Evolutionary conservation across 306 rosid species (phyloP).

Genomic region (Abrus pulchellus): DNA sequence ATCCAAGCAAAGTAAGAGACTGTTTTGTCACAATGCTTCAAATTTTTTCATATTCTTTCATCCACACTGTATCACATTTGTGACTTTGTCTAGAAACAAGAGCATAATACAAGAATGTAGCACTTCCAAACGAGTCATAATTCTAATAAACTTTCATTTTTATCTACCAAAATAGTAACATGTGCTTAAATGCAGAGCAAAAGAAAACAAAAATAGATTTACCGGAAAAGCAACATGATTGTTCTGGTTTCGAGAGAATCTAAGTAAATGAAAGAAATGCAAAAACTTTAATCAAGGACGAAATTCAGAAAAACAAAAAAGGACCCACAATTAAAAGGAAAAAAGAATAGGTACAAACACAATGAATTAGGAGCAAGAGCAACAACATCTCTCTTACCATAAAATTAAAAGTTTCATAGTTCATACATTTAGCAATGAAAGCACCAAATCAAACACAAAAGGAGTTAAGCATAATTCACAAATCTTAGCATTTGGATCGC

Average conservation of each 20-base stretch:
- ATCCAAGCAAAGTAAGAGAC: neutral
- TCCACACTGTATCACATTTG: too few relatives aligned
- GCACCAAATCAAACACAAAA: neutral
- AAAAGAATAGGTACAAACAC: neutral
- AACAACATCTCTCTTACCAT: neutral
- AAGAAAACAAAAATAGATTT: neutral
- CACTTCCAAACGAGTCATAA: neutral
- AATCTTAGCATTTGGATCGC: neutral
- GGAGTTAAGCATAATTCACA: neutral
- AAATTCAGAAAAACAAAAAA: neutral
- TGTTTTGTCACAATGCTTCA: neutral
- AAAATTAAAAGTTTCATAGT: conserved; percentile 2
- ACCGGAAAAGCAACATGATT: neutral
- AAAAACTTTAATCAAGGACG: neutral
- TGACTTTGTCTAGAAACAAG: too few relatives aligned
- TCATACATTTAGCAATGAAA: neutral
- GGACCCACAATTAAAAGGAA: neutral
- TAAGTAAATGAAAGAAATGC: neutral
- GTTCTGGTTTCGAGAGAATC: neutral
- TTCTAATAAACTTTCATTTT: neutral
- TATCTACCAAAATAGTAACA: neutral
- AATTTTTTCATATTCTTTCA: too few relatives aligned
- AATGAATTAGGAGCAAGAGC: neutral
- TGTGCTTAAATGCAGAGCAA: neutral
- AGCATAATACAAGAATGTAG: neutral